Base-by-base conservation (phyloP, 2,329 filamentous ascomycete species). In the Alternaria infectoria region DNA sequence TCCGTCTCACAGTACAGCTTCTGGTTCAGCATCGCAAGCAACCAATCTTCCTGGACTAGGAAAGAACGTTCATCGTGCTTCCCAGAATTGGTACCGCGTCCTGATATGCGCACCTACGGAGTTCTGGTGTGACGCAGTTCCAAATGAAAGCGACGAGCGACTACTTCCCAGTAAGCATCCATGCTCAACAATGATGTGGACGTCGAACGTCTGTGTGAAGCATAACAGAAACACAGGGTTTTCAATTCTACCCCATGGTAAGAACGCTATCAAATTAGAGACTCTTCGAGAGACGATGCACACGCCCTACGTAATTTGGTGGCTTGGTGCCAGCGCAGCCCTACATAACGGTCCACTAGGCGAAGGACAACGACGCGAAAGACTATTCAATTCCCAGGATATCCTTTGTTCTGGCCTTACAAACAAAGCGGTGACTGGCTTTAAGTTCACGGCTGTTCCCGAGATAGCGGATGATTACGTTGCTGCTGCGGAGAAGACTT, bases 281-380 rank as follows among this genome's bases (percentile, higher is more conserved):
- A 30, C 26, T 4, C 51, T 65, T 12, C 59, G 63, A 5, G 57
- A 12, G 47, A 60, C 30, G 65, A 58, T 12, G 19, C 43, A 5
- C 30, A 28, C 19, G 2, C 62, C 67, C 68, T 67, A 69, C 51
- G 30, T 43, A 51, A 51, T 10, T n/a, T 28, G 17, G 49, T 51
- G 49, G 49, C 49, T 51, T 32, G 28, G 49, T 26, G 26, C 17
- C 28, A 51, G 49, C 49, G 49, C 28, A 36, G 28, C 49, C 49
- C 28, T 21, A 51, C 49, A 15, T 3, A 51, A 26, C 49, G 6
- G 19, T 10, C 49, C 17, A 51, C 49, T 51, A 21, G 28, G 15
- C 21, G 30, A 30, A 40, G 30, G 13, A 36, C 19, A 40, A 40
- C 49, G 10, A 52, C 30, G 23, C 30, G 49, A 52, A 3, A 21